Percentiles rank a stretch among this genome's conserved stretches.
Evolutionary conservation across 257 asterid genomes (phyloP).

Genomic region (Gardenia jasminoides): DNA sequence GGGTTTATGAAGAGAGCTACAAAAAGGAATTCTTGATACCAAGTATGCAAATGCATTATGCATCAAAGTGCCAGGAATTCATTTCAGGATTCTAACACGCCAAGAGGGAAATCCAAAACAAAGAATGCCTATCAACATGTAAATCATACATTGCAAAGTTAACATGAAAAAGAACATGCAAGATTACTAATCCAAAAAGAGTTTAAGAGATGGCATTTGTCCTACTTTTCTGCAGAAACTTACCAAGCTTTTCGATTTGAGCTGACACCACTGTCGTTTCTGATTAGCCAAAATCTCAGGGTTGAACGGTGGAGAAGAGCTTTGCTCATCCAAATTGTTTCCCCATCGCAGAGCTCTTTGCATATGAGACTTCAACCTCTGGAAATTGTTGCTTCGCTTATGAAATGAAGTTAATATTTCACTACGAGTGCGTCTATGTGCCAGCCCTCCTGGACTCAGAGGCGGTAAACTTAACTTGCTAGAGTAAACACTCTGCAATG

Average conservation of each 20-base stretch:
- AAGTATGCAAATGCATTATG: background rate
- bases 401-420: constrained; percentile 46
- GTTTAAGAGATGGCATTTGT: constrained; percentile 13
- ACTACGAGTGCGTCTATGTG: constrained; percentile 70
- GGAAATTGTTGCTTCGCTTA: constrained; percentile 42
- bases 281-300: constrained; percentile 93
- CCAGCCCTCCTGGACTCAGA: constrained; percentile 25
- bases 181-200: background rate
- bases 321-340: constrained; percentile 42
- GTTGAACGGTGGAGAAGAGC: constrained; percentile 48
- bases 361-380: constrained; percentile 61
- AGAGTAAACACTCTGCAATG: constrained; percentile 38
- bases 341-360: constrained; percentile 67
- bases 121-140: background rate
- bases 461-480: constrained; percentile 22
- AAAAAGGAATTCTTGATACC: no score
- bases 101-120: background rate
- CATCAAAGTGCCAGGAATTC: background rate
- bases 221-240: constrained; percentile 22
- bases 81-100: background rate
- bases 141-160: background rate
- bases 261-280: constrained; percentile 91
- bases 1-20: background rate
- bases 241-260: constrained; percentile 74
- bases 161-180: background rate